Evolutionary conservation across 1,284 basidiomycete species (phyloP), one percentile per base, ranked within the genome.

Genomic region (Xanthoconium separans): DNA sequence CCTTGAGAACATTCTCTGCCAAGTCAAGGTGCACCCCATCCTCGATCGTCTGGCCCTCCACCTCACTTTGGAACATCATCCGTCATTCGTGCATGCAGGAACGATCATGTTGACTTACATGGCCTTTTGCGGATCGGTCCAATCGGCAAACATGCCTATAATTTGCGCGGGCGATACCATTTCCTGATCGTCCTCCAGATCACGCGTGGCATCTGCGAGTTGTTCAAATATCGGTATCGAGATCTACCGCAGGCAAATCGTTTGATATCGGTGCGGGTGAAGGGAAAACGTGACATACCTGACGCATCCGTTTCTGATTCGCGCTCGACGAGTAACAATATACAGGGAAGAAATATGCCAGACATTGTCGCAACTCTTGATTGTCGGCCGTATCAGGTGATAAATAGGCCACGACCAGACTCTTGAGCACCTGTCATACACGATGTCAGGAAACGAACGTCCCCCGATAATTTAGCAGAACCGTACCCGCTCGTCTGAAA

Each of bases 291-390:
- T 6, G 59, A 80, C 55, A 53, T 36, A 93, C 93, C 60, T 84
- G 80, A 62, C 87, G 86, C 79, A 96, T 84, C 24, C 84, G 77
- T 12, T 81, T 74, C 74, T 98, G 95, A 66, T 98, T 96, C 16
- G 70, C 72, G 2, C 84, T 73, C 1, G 90, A 89, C 1, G 93
- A 93, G 70, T 91, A 95, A 70, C 92, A 93, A 69, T 93, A 98
- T 0, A 95, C 87, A 0, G 95, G 94, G 73, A 99, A 88, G 78
- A 98, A 98, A 73, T 98, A 98, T 18, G 93, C 89, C 27, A 99
- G 76, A 68, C 95, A 98, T 72, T 98, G 96, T 51, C 94, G 79
- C 30, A 98, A 76, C 58, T 93, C 84, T 64, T 91, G 89, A 66
- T 98, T 98, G 39, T 87, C 82, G 13, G 77, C 79, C 0, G 94